A percentile compares a stretch with the other conserved stretches of the same genome.
Conservation (phyloP, 1,139 yeast genomes). For the Diutina sp. region DNA sequence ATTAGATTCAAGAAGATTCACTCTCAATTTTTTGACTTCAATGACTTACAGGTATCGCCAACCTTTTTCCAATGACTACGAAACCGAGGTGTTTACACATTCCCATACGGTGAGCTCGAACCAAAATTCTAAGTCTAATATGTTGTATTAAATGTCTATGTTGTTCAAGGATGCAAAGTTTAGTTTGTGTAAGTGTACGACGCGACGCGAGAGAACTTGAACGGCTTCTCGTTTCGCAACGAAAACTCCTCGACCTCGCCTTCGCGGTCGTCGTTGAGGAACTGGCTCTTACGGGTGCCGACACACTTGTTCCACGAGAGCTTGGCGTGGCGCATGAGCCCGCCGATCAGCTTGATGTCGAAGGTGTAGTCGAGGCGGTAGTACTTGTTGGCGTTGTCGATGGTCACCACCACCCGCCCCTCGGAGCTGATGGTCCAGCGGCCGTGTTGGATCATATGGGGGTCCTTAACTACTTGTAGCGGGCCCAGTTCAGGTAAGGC, state of each 20-base stretch:
- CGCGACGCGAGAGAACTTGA: conserved; percentile 30
- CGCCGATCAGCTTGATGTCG: conserved; percentile 43
- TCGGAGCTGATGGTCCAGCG: conserved; percentile 35
- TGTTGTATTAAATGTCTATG: neutral
- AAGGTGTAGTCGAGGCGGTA: conserved; percentile 55
- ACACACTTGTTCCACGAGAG: conserved; percentile 55
- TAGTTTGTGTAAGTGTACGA: conserved; percentile 28
- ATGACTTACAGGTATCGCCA: no score
- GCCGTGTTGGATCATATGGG: conserved; percentile 33
- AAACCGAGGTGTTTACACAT: no score
- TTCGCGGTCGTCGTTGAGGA: conserved; percentile 25
- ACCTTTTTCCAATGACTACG: no score
- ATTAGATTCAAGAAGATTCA: no score
- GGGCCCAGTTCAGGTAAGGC: conserved; percentile 3
- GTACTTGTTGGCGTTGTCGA: conserved; percentile 50
- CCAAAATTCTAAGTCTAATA: no score
- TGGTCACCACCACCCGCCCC: conserved; percentile 41
- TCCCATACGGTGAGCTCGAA: no score
- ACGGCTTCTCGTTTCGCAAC: conserved; percentile 61
- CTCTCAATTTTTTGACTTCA: no score
- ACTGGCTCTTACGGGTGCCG: conserved; percentile 33
- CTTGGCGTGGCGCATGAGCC: conserved; percentile 43
- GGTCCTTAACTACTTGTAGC: conserved; percentile 11
- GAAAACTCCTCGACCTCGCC: conserved; percentile 44
- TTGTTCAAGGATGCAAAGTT: neutral